Base-by-base conservation (phyloP, 169 alveolate species). In the Cyclospora cayetanensis region DNA sequence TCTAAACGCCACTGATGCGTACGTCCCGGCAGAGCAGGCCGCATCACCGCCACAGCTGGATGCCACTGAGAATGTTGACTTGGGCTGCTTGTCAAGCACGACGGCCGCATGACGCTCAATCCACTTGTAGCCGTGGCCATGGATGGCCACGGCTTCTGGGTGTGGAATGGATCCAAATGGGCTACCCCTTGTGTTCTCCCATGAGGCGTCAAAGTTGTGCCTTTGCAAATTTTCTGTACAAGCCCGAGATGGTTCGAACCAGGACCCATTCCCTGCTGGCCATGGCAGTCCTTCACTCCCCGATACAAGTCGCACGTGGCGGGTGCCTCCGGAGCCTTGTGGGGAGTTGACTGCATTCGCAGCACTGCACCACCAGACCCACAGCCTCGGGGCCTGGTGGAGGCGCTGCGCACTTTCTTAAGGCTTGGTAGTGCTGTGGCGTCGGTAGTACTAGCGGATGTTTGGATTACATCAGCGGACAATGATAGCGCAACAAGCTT, bases 381-480 rank as follows among this genome's bases (percentile, higher is more conserved):
- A n/a, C n/a, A n/a, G 11, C 46, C 52, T 52, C 37, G 35, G 34
- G 76, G 55, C 31, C n/a, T 52, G 2, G 90, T 41, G 7, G 90
- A 80, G 15, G 35, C 90, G 90, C 90, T 80, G 25, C 90, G 90
- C 90, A 80, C 29, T 22, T 80, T 80, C 50, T 53, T 80, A 39
- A 80, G 60, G 37, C 60, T 80, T 4, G 77, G 90, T 37, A 53
- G 25, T 35, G 90, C 34, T 31, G 90, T 34, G 27, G 90, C 74
- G 27, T 80, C 77, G n/a, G n/a, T n/a, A n/a, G n/a, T n/a, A 31
- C 35, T 4, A 18, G 31, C 39, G 25, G 90, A 37, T 5, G 22
- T 50, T 2, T 18, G 63, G 2, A n/a, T n/a, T 50, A 18, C 2
- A 18, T 50, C 63, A 18, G 2, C 63, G 2, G 39, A 29, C 34